Percentiles rank a stretch among this genome's conserved stretches.
Conservation (phyloP, 768 basidiomycete genomes). For the Boletus coccyginus region DNA sequence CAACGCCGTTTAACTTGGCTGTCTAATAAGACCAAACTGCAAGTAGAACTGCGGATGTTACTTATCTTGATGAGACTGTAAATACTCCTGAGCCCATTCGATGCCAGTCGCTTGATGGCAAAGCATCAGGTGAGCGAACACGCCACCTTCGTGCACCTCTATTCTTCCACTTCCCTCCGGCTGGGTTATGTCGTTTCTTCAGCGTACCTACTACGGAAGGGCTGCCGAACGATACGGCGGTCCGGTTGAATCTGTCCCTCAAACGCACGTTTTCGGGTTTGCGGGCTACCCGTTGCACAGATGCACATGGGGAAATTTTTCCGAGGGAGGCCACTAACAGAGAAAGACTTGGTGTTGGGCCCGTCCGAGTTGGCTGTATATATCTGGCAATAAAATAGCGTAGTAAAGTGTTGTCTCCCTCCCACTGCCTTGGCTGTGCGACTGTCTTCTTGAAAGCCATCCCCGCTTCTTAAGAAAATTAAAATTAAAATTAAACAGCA, state of each 20-base stretch:
- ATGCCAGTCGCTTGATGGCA: slow-evolving; percentile 38
- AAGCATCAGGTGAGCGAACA: slow-evolving; percentile 28
- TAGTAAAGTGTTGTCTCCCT: no score
- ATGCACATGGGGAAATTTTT: neutral
- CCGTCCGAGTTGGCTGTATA: no score
- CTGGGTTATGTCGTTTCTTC: slow-evolving; percentile 20
- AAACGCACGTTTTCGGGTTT: slow-evolving; percentile 27
- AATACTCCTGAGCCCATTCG: slow-evolving; percentile 20
- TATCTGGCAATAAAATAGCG: no score
- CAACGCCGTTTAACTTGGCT: neutral
- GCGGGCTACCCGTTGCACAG: slow-evolving; percentile 20
- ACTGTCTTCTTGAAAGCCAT: no score
- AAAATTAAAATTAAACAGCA: no score
- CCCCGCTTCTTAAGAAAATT: no score
- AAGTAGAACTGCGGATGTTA: no score
- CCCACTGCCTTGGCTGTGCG: no score
- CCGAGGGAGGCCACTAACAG: neutral
- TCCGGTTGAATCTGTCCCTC: neutral
- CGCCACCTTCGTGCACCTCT: slow-evolving; percentile 30
- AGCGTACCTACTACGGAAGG: slow-evolving; percentile 11
- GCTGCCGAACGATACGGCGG: neutral
- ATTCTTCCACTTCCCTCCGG: slow-evolving; percentile 3
- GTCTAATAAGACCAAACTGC: neutral
- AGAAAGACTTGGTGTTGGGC: neutral
- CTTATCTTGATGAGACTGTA: no score